These are phyloP conservation scores for Neurospora sp. DNA, from an alignment of 495 filamentous ascomycete genomes.

Conservation along the genomic window DNA sequence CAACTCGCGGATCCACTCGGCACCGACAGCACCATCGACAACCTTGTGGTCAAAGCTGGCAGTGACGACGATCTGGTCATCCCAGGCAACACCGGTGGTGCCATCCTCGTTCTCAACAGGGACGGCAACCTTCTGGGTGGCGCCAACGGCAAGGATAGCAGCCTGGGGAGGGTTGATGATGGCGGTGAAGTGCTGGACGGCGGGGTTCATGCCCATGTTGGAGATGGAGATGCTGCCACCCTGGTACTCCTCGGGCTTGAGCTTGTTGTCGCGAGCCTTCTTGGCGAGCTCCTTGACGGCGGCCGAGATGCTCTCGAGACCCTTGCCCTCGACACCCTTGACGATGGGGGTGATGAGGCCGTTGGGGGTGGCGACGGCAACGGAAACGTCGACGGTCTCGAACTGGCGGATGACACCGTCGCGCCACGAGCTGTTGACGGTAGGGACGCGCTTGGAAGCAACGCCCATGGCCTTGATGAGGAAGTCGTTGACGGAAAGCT, in stretches of 20 bases:
- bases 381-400: slow-evolving; percentile 81
- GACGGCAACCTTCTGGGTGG: slow-evolving; percentile 86
- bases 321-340: slow-evolving; percentile 70
- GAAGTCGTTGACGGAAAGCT: slow-evolving; percentile 99
- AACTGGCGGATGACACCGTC: slow-evolving; percentile 86
- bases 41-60: slow-evolving; percentile 98
- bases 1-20: slow-evolving; percentile 92
- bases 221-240: slow-evolving; percentile 98
- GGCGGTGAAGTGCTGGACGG: slow-evolving; percentile 95
- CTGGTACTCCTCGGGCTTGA: slow-evolving; percentile 99
- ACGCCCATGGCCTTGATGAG: slow-evolving; percentile 89
- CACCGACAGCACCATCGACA: slow-evolving; percentile 79
- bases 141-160: slow-evolving; percentile 89
- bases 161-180: slow-evolving; percentile 99
- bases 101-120: slow-evolving; percentile 80
- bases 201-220: slow-evolving; percentile 99
- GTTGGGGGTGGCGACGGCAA: slow-evolving; percentile 87
- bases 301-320: slow-evolving; percentile 76
- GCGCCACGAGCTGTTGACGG: slow-evolving; percentile 91
- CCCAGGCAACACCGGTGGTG: slow-evolving; percentile 68
- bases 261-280: slow-evolving; percentile 92
- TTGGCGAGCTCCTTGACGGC: slow-evolving; percentile 92
- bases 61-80: slow-evolving; percentile 91
- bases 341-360: slow-evolving; percentile 98
- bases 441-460: slow-evolving; percentile 84